These are phyloP conservation scores for Rhodomyrtus psidioides DNA, from an alignment of 441 rosid species.

Conservation along the genomic window DNA sequence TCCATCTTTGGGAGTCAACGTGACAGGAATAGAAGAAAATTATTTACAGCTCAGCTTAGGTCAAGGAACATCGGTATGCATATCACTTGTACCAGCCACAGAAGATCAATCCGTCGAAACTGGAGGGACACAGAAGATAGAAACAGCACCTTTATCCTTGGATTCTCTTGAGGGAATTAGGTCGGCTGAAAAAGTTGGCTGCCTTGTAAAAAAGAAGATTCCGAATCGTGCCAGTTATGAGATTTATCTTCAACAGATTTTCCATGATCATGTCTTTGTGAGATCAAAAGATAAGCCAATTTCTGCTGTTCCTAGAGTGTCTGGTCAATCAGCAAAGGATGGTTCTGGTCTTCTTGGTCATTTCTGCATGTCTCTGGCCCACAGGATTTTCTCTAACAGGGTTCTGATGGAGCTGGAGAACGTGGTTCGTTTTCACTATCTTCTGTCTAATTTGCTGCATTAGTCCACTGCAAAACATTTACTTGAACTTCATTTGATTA, in stretches of 20 bases:
- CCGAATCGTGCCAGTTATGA: slow-evolving; percentile 57
- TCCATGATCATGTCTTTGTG: slow-evolving; percentile 55
- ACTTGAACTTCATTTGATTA: not conserved
- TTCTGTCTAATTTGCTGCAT: not conserved
- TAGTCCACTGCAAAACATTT: not conserved
- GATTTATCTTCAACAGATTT: slow-evolving; percentile 73
- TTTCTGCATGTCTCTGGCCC: slow-evolving; percentile 81
- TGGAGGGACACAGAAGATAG: slow-evolving; percentile 19
- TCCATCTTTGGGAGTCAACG: slow-evolving; percentile 66
- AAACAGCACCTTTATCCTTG: slow-evolving; percentile 25
- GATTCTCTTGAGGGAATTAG: slow-evolving; percentile 41
- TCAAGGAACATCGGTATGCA: slow-evolving; percentile 61
- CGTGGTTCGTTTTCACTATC: slow-evolving; percentile 45
- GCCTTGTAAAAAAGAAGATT: slow-evolving; percentile 30
- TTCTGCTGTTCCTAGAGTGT: slow-evolving; percentile 22
- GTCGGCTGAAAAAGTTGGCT: slow-evolving; percentile 26
- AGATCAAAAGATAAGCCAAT: slow-evolving; percentile 40
- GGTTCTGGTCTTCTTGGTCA: slow-evolving; percentile 67
- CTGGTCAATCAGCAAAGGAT: slow-evolving; percentile 45
- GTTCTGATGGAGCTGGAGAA: slow-evolving; percentile 66
- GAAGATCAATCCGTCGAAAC: slow-evolving; percentile 26
- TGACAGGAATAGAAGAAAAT: slow-evolving; percentile 80
- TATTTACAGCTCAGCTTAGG: slow-evolving; percentile 63
- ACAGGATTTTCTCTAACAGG: slow-evolving; percentile 71
- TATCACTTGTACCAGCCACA: slow-evolving; percentile 51